phyloP scores from a whole-genome alignment of 345 rosid species.

The Linum lewisii region DNA sequence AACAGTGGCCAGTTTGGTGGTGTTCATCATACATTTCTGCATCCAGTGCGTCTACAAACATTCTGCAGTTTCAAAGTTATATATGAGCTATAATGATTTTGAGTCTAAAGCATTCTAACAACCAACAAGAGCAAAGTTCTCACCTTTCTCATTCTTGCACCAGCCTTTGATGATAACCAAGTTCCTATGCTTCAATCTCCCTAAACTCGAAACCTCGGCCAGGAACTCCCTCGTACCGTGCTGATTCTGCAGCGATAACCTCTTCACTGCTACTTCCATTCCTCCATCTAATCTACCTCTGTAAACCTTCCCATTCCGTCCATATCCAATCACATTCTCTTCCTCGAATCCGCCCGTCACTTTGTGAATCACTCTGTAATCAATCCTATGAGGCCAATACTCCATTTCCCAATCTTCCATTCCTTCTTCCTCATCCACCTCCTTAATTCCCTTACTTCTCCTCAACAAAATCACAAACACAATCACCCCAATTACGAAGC shows the following conservation, averaged over 20 bases:
- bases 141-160: too few species aligned
- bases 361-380: too few species aligned
- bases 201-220: constrained; percentile 25
- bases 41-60: constrained; percentile 94
- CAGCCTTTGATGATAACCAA: too few species aligned
- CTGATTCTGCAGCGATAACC: constrained; percentile 12
- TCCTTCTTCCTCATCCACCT: too few species aligned
- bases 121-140: constrained; percentile 1
- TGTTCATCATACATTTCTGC: constrained; percentile 77
- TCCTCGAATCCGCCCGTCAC: too few species aligned
- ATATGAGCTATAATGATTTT: neutral
- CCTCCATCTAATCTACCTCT: constrained; percentile 16
- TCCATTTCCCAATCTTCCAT: too few species aligned
- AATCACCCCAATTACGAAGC: too few species aligned
- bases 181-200: too few species aligned
- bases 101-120: neutral
- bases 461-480: too few species aligned
- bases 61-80: constrained; percentile 33
- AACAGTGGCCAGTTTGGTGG: constrained; percentile 58
- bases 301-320: constrained; percentile 29
- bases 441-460: too few species aligned
- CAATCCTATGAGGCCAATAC: too few species aligned
- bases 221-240: constrained; percentile 20
- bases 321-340: constrained; percentile 22
- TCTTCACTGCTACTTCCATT: constrained; percentile 19